A percentile compares a stretch with the other conserved stretches of the same genome.
These are phyloP conservation scores for Viola pubescens DNA, from an alignment of 441 rosid genomes.

Conservation along the genomic window DNA sequence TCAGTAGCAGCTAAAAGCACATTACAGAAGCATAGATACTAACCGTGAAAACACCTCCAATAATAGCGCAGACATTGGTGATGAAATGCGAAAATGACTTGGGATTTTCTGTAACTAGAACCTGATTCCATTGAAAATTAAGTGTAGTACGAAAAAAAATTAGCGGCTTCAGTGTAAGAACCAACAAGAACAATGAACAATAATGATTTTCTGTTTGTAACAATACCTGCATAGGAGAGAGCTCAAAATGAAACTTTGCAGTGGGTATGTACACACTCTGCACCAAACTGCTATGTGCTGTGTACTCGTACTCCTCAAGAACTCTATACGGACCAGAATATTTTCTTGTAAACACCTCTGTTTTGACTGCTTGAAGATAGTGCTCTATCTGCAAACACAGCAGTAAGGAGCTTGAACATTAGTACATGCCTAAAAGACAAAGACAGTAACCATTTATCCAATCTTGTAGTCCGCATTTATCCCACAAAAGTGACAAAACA, in stretches of 20 bases:
- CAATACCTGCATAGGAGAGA: slow-evolving; percentile 98
- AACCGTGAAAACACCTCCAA: slow-evolving; percentile 98
- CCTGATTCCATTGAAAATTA: slow-evolving; percentile 32
- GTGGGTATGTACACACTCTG: slow-evolving; percentile 70
- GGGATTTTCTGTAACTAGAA: slow-evolving; percentile 63
- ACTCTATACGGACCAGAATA: slow-evolving; percentile 36
- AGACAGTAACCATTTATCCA: not conserved
- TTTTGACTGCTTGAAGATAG: slow-evolving; percentile 93
- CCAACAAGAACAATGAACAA: not conserved
- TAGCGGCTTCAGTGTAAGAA: not conserved
- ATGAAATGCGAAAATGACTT: slow-evolving; percentile 93
- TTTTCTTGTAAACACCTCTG: slow-evolving; percentile 61
- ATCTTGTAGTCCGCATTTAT: too few species aligned
- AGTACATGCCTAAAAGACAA: not conserved
- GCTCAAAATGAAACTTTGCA: slow-evolving; percentile 91
- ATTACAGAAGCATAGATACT: slow-evolving; percentile 24
- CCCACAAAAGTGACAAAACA: not conserved
- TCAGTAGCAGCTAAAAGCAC: not conserved
- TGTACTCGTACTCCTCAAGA: slow-evolving; percentile 88
- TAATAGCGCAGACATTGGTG: slow-evolving; percentile 96
- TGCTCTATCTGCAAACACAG: slow-evolving; percentile 76
- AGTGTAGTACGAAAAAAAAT: not conserved
- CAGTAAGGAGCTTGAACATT: not conserved
- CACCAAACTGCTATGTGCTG: slow-evolving; percentile 88
- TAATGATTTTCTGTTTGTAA: slow-evolving; percentile 1